A percentile compares a stretch with the other conserved stretches of the same genome.
These are phyloP conservation scores for Antarctomyces pellizariae DNA, from an alignment of 495 filamentous ascomycete genomes.

Conservation along the genomic window DNA sequence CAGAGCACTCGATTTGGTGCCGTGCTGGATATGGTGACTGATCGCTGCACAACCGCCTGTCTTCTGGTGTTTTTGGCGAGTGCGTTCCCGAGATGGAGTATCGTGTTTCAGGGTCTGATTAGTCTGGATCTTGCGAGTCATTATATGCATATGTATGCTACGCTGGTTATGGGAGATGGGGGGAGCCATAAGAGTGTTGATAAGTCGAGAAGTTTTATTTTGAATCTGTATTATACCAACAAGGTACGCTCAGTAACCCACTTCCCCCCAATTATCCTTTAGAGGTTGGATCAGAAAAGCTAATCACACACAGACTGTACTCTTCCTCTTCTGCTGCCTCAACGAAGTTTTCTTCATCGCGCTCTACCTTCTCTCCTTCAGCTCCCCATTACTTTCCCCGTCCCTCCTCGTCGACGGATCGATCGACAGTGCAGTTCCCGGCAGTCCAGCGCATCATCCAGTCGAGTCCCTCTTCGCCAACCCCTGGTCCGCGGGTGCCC, in stretches of 20 bases:
- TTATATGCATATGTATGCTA: constrained; percentile 98
- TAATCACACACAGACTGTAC: constrained; percentile 37
- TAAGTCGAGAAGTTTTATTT: constrained; percentile 46
- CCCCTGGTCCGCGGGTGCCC: constrained; percentile 74
- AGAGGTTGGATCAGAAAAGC: constrained; percentile 6
- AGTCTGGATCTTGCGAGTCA: constrained; percentile 81
- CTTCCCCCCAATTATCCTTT: constrained; percentile 2
- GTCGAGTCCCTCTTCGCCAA: constrained; percentile 48
- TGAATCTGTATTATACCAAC: constrained; percentile 93
- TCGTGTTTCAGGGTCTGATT: constrained; percentile 85
- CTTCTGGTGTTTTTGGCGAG: constrained; percentile 80
- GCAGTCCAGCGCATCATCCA: constrained; percentile 38
- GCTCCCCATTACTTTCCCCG: constrained; percentile 61
- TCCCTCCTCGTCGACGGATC: constrained; percentile 36
- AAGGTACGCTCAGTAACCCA: constrained; percentile 38
- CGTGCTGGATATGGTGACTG: constrained; percentile 92
- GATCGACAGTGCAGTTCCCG: constrained; percentile 25
- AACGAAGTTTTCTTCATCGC: constrained; percentile 97
- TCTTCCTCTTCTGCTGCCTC: constrained; percentile 72
- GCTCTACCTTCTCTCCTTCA: constrained; percentile 93
- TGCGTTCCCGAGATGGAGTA: constrained; percentile 77
- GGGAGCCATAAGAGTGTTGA: constrained; percentile 89
- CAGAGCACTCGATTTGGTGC: constrained; percentile 89
- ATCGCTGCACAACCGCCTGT: constrained; percentile 86
- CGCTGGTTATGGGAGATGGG: constrained; percentile 54